These are phyloP conservation scores for Ilex asprella DNA, from an alignment of 257 asterid genomes.

Conservation along the genomic window DNA sequence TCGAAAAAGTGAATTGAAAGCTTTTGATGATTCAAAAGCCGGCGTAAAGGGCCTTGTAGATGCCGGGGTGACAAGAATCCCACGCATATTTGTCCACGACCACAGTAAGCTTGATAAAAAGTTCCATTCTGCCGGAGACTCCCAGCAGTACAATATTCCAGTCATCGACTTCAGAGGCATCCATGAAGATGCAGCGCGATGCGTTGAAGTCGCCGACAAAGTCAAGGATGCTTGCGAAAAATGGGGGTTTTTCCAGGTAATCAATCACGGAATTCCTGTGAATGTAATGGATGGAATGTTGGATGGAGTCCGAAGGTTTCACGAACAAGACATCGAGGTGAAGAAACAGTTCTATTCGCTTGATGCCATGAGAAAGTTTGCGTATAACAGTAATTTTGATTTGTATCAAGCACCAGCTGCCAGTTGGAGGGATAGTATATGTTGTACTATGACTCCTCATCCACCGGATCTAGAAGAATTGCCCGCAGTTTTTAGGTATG, in stretches of 20 bases:
- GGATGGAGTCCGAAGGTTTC: conserved; percentile 4
- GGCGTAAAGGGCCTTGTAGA: conserved; percentile 20
- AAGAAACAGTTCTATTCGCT: conserved; percentile 41
- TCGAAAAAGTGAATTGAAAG: conserved; percentile 2
- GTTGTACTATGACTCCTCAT: conserved; percentile 20
- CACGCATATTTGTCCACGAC: conserved; percentile 5
- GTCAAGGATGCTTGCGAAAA: neutral
- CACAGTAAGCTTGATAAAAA: neutral
- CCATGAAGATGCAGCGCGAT: neutral
- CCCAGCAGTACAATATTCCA: neutral
- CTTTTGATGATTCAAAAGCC: conserved; percentile 14
- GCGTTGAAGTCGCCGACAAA: conserved; percentile 2
- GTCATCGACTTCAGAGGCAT: neutral
- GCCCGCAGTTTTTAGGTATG: conserved; percentile 45
- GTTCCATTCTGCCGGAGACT: neutral
- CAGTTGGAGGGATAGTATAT: conserved; percentile 55
- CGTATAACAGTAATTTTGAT: conserved; percentile 30
- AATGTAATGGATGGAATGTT: conserved; percentile 25
- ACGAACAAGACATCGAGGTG: conserved; percentile 17
- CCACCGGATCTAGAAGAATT: conserved; percentile 20
- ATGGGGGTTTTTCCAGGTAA: neutral
- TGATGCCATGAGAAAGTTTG: conserved; percentile 21
- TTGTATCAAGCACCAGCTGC: conserved; percentile 34
- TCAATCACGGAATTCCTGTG: neutral
- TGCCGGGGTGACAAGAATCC: conserved; percentile 13